Conservation (phyloP, 176 grass and related monocot genomes). For the Cenchrus americanus region DNA sequence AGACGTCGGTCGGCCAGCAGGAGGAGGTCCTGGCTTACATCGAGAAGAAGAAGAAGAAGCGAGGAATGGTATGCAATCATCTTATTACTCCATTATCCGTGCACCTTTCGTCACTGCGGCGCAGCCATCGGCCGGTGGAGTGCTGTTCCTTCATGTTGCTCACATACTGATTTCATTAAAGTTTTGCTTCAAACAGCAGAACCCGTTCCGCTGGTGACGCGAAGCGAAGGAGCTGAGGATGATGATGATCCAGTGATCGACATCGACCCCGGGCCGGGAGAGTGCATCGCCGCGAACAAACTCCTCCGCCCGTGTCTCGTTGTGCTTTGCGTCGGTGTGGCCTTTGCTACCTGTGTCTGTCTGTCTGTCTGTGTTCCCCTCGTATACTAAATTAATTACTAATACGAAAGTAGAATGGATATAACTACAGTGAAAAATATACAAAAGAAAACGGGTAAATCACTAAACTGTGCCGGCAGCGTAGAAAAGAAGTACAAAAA, state of each 20-base stretch:
- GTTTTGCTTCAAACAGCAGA: conserved; percentile 71
- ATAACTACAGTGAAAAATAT: not conserved
- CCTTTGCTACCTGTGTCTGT: not conserved
- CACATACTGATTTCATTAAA: conserved; percentile 39
- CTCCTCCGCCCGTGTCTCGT: not conserved
- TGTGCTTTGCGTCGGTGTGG: not conserved
- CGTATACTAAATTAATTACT: not conserved
- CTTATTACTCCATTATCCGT: too few relatives aligned
- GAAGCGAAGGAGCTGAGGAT: conserved; percentile 21
- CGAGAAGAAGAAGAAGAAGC: conserved; percentile 96
- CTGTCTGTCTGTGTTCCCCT: not conserved
- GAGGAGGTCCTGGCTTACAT: conserved; percentile 89
- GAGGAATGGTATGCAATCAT: conserved; percentile 62
- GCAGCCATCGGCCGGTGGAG: not conserved
- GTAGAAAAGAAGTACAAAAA: not conserved
- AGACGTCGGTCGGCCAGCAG: conserved; percentile 64
- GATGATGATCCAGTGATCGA: not conserved
- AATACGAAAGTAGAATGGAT: not conserved
- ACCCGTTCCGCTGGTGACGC: conserved; percentile 73
- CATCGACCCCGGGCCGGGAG: too few relatives aligned
- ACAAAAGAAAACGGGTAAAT: not conserved
- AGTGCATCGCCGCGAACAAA: too few relatives aligned
- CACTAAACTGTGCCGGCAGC: not conserved
- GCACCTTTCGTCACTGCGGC: too few relatives aligned
- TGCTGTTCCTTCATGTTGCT: not conserved